Base-by-base conservation (phyloP, 2,329 filamentous ascomycete genomes). In the Alternaria ethzedia region DNA sequence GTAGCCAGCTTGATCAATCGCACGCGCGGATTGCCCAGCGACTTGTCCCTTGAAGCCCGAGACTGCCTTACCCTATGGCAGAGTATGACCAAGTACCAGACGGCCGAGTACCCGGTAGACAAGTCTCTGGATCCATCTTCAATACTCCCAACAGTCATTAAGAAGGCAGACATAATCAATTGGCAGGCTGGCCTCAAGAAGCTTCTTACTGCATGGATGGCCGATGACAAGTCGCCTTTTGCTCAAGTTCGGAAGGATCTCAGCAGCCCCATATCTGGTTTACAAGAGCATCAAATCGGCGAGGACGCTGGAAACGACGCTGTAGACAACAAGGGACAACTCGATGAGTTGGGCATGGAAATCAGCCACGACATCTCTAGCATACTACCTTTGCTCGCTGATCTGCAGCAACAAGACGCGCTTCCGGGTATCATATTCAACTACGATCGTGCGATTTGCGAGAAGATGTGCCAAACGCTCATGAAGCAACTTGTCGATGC, bases 341-440 rank as follows among this genome's bases (percentile, higher is more conserved):
- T 59, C 6, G 70, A 74, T 36, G 70, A 75, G 44, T 30, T 65
- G n/a, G 63, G 63, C 21, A 69, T 73, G 32, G 69, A 70, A 20
- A 69, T 70, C 49, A 64, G 66, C 20, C 68, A 73, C 54, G 67
- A 77, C n/a, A 67, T 72, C 13, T 70, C 73, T 6, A 86, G 84
- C 10, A 88, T 86, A 4, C 79, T 91, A 17, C 84, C 88, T 1
- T 79, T 92, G 28, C 81, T 91, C 0, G 83, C 81, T 15, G 85
- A 88, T 30, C 82, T 94, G 1, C 86, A 92, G 52, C 81, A 83
- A 15, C 86, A 88, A 59, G 86, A 87, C 59, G 90, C 89, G 0
- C 82, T 95, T 1, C 92, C 91, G 0, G 91, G 90, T 0, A 88
- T 95, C 12, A 77, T 94, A 2, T 95, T 95, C 82, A 92, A 92